phyloP scores from a whole-genome alignment of 1,284 basidiomycete species.

The Pterula multifida region DNA sequence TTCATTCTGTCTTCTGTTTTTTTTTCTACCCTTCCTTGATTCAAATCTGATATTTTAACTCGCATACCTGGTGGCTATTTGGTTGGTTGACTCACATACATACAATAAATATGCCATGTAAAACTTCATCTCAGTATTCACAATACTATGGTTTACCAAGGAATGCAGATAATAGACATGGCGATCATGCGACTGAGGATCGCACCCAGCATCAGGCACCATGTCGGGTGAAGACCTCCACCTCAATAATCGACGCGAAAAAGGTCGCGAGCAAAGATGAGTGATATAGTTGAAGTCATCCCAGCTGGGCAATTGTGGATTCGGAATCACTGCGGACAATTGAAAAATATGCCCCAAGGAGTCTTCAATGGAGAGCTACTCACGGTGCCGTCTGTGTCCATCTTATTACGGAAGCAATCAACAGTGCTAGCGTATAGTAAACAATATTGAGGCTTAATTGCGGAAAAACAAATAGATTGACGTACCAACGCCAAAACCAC shows the following conservation, averaged over 20 bases:
- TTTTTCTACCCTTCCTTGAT: neutral
- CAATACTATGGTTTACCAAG: neutral
- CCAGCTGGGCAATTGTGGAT: too few relatives aligned
- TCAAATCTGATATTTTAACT: too few relatives aligned
- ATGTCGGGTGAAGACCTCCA: too few relatives aligned
- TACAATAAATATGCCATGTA: neutral
- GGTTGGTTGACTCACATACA: neutral
- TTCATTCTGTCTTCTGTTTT: neutral
- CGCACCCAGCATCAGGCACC: neutral
- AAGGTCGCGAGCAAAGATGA: neutral
- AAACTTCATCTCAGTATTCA: neutral
- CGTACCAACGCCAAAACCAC: slow-evolving; percentile 37
- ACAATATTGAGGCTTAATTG: neutral
- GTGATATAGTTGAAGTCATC: too few relatives aligned
- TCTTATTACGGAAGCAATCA: neutral
- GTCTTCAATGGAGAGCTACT: too few relatives aligned
- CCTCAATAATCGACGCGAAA: neutral
- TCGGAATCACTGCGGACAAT: too few relatives aligned
- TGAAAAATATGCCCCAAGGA: too few relatives aligned
- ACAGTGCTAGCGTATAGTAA: neutral
- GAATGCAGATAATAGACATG: neutral
- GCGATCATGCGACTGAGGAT: neutral
- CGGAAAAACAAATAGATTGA: neutral
- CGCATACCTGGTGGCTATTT: too few relatives aligned
- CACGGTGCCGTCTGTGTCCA: neutral